Percentiles rank a stretch among this genome's conserved stretches.
Evolutionary conservation across 2,329 filamentous ascomycete genomes (phyloP).

Genomic region (Arthrobotrys megalospora): DNA sequence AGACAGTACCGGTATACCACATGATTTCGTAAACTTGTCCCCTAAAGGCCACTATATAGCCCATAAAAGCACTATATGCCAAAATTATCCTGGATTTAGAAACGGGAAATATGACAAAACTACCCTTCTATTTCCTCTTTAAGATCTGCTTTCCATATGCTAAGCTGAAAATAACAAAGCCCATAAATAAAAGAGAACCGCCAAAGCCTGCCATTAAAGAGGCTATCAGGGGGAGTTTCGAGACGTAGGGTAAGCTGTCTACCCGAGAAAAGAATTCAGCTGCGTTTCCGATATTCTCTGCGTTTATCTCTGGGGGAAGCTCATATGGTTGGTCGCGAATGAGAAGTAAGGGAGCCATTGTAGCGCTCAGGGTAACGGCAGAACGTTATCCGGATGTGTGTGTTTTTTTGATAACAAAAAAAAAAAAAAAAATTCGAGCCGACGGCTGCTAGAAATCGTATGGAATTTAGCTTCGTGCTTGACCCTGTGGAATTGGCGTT

Average conservation of each 20-base stretch:
- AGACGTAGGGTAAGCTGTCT: slow-evolving; percentile 25
- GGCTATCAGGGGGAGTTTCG: slow-evolving; percentile 35
- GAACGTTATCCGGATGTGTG: no score
- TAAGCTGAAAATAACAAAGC: slow-evolving; percentile 30
- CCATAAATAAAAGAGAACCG: slow-evolving; percentile 34
- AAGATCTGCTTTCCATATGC: slow-evolving; percentile 50
- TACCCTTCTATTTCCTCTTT: slow-evolving; percentile 12
- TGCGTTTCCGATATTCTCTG: slow-evolving; percentile 7
- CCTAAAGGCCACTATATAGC: no score
- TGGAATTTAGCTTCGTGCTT: no score
- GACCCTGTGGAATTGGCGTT: no score
- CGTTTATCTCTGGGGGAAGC: slow-evolving; percentile 1
- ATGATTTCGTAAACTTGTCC: background rate
- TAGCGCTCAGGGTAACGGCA: background rate
- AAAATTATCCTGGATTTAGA: no score
- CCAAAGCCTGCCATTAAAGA: slow-evolving; percentile 24
- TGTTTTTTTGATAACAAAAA: background rate
- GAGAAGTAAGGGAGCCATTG: slow-evolving; percentile 1
- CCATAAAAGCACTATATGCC: no score
- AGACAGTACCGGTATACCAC: background rate
- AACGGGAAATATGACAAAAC: no score
- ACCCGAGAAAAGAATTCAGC: slow-evolving; percentile 17
- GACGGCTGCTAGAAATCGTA: no score
- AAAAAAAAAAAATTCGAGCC: no score
- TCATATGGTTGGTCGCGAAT: background rate